Evolutionary conservation across 371 early-diverging fungal species (phyloP).

Genomic region (Apophysomyces sp.): DNA sequence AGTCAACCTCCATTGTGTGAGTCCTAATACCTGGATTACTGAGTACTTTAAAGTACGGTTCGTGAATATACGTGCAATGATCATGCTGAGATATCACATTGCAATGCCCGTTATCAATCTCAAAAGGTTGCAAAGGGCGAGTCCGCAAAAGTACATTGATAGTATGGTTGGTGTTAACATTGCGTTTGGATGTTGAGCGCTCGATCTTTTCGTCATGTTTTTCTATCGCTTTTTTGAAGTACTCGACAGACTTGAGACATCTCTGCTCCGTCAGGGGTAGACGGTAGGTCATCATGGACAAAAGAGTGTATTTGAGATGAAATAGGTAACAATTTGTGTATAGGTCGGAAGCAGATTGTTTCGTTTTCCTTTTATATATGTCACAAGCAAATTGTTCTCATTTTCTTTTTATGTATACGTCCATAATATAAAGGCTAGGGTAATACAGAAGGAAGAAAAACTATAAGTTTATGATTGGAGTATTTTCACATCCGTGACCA

Average conservation of each 20-base stretch:
- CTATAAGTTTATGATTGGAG: background rate
- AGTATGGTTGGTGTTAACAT: background rate
- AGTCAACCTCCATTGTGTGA: background rate
- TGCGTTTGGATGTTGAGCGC: background rate
- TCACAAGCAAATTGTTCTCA: background rate
- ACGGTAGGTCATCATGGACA: background rate
- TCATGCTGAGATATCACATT: background rate
- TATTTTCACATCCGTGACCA: background rate
- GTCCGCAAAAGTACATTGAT: background rate
- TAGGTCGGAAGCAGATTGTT: background rate
- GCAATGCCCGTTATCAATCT: background rate
- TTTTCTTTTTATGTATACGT: background rate
- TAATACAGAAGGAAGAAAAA: background rate
- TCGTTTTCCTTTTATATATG: background rate
- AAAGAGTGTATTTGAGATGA: background rate
- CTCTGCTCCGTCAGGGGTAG: background rate
- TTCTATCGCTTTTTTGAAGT: background rate
- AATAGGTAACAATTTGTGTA: background rate
- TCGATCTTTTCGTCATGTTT: background rate
- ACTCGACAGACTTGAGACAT: background rate
- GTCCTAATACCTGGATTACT: background rate
- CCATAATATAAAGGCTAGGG: background rate
- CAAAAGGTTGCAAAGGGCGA: background rate
- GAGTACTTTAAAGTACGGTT: conserved; percentile 1
- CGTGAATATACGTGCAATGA: background rate